Conservation (phyloP, 2,329 filamentous ascomycete species). For the Pyrenophora seminiperda region DNA sequence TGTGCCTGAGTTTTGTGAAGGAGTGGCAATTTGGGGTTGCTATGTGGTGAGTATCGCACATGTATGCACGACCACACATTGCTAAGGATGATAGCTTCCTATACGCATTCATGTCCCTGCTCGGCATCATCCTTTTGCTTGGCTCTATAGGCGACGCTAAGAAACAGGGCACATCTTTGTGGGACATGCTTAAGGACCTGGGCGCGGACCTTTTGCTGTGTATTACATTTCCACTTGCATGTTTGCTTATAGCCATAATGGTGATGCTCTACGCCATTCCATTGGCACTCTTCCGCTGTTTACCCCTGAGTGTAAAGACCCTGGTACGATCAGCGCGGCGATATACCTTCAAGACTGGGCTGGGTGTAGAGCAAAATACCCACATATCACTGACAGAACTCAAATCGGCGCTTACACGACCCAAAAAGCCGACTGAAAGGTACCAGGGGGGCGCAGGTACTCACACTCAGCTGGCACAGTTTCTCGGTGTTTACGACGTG, state of each 20-base stretch:
- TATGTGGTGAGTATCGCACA: constrained; percentile 18
- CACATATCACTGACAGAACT: constrained; percentile 18
- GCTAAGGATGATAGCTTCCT: constrained; percentile 11
- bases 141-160: not conserved
- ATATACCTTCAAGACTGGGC: constrained; percentile 21
- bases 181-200: not conserved
- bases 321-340: constrained; percentile 23
- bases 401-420: constrained; percentile 4
- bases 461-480: constrained; percentile 25
- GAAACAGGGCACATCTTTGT: constrained; percentile 1
- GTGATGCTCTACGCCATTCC: constrained; percentile 14
- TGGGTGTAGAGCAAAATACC: constrained; percentile 17
- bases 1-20: constrained; percentile 31
- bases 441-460: constrained; percentile 7
- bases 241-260: not conserved
- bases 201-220: not conserved
- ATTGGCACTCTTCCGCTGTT: constrained; percentile 21
- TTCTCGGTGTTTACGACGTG: constrained; percentile 40
- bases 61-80: not conserved
- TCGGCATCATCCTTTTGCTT: constrained; percentile 16
- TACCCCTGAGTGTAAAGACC: constrained; percentile 24
- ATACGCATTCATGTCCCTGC: constrained; percentile 18
- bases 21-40: constrained; percentile 31
- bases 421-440: not conserved
- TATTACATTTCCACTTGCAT: constrained; percentile 2